Evolutionary conservation across 1,284 basidiomycete species (phyloP).

Genomic region (Vanrija pseudolonga): DNA sequence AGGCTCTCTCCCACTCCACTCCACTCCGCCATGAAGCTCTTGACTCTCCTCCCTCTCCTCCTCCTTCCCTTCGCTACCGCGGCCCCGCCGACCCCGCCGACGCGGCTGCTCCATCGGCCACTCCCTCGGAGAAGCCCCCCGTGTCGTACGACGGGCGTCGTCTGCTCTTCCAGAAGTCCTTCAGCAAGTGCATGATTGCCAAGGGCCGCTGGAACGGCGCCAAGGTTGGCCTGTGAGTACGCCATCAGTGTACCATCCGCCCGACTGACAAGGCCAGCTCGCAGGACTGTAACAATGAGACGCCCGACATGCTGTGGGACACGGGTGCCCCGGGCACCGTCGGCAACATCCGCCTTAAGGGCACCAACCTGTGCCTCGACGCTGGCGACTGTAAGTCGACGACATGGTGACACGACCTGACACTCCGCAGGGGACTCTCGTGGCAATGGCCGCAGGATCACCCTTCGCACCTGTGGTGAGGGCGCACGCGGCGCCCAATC

Average conservation of each 20-base stretch:
- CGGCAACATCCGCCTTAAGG: conserved; percentile 3
- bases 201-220: neutral
- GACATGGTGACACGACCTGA: neutral
- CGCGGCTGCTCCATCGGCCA: too few relatives aligned
- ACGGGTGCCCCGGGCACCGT: neutral
- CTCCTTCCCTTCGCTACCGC: neutral
- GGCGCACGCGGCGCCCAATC: neutral
- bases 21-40: neutral
- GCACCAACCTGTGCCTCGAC: conserved; percentile 8
- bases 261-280: neutral
- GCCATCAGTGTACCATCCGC: too few relatives aligned
- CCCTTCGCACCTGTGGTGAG: conserved; percentile 1
- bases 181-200: neutral
- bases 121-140: neutral
- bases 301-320: conserved; percentile 5
- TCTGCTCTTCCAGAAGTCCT: neutral
- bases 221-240: neutral
- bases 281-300: neutral
- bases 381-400: conserved; percentile 10
- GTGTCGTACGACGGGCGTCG: neutral
- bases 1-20: neutral
- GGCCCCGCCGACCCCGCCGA: neutral
- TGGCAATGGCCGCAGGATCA: conserved; percentile 3
- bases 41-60: neutral
- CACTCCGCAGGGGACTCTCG: neutral